These are phyloP conservation scores for Suillus luteus DNA, from an alignment of 768 basidiomycete species.

Conservation along the genomic window DNA sequence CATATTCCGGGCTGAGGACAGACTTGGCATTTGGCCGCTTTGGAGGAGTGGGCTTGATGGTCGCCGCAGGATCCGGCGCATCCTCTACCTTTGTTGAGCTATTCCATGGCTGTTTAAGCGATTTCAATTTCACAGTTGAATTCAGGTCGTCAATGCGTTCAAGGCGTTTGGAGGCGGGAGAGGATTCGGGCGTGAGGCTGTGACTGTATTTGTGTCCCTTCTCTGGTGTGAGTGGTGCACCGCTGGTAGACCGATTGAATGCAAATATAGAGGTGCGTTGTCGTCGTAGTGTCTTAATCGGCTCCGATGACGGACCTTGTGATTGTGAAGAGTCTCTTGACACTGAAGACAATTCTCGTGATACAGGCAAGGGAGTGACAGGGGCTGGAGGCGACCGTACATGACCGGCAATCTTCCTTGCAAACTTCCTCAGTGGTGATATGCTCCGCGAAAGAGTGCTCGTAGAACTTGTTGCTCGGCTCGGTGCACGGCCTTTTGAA, in stretches of 20 bases:
- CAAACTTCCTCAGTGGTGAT: constrained; percentile 79
- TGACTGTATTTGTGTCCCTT: constrained; percentile 68
- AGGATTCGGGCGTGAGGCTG: constrained; percentile 71
- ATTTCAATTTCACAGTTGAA: constrained; percentile 42
- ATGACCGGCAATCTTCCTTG: constrained; percentile 63
- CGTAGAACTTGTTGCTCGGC: constrained; percentile 39
- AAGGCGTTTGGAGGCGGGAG: constrained; percentile 46
- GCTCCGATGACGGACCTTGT: constrained; percentile 54
- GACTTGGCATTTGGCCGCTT: constrained; percentile 53
- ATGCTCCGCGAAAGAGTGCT: constrained; percentile 73
- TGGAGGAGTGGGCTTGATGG: constrained; percentile 50
- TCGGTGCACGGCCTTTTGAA: constrained; percentile 42
- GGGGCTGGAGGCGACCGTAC: constrained; percentile 40
- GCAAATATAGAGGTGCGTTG: constrained; percentile 67
- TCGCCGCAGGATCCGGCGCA: constrained; percentile 44
- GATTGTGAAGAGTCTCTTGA: constrained; percentile 19
- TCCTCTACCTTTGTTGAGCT: constrained; percentile 76
- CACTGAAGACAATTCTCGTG: constrained; percentile 35
- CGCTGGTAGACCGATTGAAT: constrained; percentile 42
- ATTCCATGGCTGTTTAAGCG: constrained; percentile 68
- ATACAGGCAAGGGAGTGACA: constrained; percentile 48
- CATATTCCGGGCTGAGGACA: constrained; percentile 41
- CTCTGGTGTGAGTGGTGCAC: constrained; percentile 55
- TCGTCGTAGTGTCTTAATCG: constrained; percentile 45
- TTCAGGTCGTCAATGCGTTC: constrained; percentile 32